Conservation (phyloP, 2,329 filamentous ascomycete genomes). For the Fusarium proliferatum region DNA sequence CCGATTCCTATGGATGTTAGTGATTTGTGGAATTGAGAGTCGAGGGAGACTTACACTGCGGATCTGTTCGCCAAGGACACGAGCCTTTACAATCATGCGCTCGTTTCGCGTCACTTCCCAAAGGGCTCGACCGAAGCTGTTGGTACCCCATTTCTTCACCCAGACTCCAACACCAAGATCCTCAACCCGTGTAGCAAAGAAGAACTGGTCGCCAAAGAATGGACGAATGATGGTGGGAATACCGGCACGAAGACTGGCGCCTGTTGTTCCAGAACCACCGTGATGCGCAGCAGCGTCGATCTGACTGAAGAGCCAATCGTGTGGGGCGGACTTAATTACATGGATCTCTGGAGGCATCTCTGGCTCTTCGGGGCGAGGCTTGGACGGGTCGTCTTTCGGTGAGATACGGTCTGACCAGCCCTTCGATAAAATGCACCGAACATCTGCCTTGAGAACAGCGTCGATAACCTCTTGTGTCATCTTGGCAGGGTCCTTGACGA, state of each 20-base stretch:
- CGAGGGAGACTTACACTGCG: conserved; percentile 71
- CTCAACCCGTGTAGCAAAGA: conserved; percentile 90
- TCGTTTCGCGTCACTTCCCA: conserved; percentile 93
- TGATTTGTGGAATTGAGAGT: neutral
- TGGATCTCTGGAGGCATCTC: conserved; percentile 84
- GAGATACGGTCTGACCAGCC: conserved; percentile 89
- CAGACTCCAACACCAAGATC: conserved; percentile 93
- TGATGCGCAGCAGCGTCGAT: conserved; percentile 96
- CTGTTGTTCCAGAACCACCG: conserved; percentile 93
- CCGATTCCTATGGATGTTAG: conserved; percentile 75
- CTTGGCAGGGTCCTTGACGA: conserved; percentile 87
- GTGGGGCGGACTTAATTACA: conserved; percentile 89
- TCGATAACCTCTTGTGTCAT: conserved; percentile 95
- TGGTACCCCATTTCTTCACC: conserved; percentile 89
- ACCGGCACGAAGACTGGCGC: conserved; percentile 89
- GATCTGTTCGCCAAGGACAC: conserved; percentile 85
- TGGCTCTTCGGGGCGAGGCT: conserved; percentile 68
- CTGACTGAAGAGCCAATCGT: conserved; percentile 96
- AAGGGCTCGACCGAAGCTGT: conserved; percentile 83
- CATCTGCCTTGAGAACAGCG: conserved; percentile 88
- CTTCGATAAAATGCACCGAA: conserved; percentile 94
- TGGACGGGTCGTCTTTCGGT: conserved; percentile 57
- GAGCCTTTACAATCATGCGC: conserved; percentile 90
- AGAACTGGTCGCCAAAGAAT: conserved; percentile 98
- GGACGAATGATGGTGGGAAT: conserved; percentile 95